A percentile compares a stretch with the other conserved stretches of the same genome.
phyloP scores from a whole-genome alignment of 768 basidiomycete genomes.

The Termitomyces eurrhizus region DNA sequence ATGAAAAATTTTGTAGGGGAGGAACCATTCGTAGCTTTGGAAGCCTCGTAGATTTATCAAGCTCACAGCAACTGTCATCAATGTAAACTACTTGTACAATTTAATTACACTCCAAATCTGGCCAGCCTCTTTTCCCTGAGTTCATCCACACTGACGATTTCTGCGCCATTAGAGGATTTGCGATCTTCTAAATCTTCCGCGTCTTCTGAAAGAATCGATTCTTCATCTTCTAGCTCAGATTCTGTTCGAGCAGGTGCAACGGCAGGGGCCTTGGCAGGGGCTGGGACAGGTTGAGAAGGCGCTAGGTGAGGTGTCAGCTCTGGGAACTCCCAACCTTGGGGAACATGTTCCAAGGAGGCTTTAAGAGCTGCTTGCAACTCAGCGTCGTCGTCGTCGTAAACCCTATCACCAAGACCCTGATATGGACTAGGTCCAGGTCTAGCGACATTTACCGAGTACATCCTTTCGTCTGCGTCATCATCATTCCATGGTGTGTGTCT shows the following conservation, averaged over 20 bases:
- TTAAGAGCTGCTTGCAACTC: slow-evolving; percentile 84
- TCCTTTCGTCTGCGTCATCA: slow-evolving; percentile 15
- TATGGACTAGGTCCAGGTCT: neutral
- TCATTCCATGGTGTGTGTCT: slow-evolving; percentile 16
- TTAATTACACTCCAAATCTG: slow-evolving; percentile 50
- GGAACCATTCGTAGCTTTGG: neutral
- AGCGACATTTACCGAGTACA: slow-evolving; percentile 16
- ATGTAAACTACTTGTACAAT: neutral
- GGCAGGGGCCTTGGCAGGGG: neutral
- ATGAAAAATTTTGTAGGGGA: neutral
- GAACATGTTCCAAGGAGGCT: slow-evolving; percentile 71
- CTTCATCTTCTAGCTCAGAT: slow-evolving; percentile 28
- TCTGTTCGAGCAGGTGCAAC: slow-evolving; percentile 1
- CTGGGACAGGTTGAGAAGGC: slow-evolving; percentile 5
- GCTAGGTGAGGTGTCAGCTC: slow-evolving; percentile 15
- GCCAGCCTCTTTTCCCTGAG: slow-evolving; percentile 61
- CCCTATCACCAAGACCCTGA: slow-evolving; percentile 28
- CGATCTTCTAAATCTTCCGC: slow-evolving; percentile 17
- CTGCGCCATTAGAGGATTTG: slow-evolving; percentile 17
- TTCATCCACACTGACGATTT: slow-evolving; percentile 55
- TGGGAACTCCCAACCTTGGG: slow-evolving; percentile 45
- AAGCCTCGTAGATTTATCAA: neutral
- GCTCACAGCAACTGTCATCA: neutral
- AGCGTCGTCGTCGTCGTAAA: slow-evolving; percentile 85
- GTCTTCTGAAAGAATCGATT: slow-evolving; percentile 35